Percentiles rank a stretch among this genome's conserved stretches.
These are phyloP conservation scores for Dunaliella salina DNA, from an alignment of 163 green algal species.

Conservation along the genomic window DNA sequence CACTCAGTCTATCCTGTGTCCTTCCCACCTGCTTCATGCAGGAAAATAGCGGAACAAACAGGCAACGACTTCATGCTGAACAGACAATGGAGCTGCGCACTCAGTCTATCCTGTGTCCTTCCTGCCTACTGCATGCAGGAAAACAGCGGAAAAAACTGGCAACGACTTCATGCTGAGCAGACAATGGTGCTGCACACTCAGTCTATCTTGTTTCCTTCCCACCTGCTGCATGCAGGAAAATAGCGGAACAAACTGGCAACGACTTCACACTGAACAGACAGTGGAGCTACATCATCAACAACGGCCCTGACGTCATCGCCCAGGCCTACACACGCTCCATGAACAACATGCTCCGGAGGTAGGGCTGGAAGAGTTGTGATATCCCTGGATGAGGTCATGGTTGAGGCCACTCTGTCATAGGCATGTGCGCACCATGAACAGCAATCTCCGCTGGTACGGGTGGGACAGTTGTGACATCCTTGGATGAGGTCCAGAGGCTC, in stretches of 20 bases:
- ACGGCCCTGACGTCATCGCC: background rate
- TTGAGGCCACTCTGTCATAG: too few species aligned
- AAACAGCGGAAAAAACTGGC: background rate
- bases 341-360: background rate
- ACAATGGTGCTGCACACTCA: background rate
- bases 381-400: too few species aligned
- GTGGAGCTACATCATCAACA: background rate
- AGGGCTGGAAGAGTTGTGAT: too few species aligned
- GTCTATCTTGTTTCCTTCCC: too few species aligned
- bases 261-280: background rate
- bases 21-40: too few species aligned
- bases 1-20: too few species aligned
- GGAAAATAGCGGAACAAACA: background rate
- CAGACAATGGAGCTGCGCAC: background rate
- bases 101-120: too few species aligned
- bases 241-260: background rate
- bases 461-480: too few species aligned
- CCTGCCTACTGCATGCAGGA: background rate
- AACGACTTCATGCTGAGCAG: background rate
- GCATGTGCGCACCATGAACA: too few species aligned
- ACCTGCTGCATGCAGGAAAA: background rate
- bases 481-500: too few species aligned
- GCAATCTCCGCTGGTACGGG: too few species aligned
- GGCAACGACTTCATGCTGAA: background rate
- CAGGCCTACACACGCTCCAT: background rate